Evolutionary conservation across 108 stramenopile genomes (phyloP), one percentile per base, ranked within the genome.

Genomic region (Skeletonema tropicum): DNA sequence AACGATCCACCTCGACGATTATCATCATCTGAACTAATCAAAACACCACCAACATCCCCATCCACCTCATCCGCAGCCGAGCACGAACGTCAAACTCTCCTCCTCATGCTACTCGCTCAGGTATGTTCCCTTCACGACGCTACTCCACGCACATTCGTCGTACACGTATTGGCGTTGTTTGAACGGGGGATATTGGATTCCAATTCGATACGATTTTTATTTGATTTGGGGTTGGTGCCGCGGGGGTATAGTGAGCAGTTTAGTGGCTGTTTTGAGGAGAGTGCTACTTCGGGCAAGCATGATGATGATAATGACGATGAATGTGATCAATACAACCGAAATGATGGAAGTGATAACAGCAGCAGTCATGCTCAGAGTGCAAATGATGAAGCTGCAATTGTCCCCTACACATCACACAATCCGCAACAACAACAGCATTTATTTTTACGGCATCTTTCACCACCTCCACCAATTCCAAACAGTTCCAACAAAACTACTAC

Each of bases 121-220:
- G 88, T 97, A 14, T 91, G 96, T 71, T 87, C 92, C 36, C 82
- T 94, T 57, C 96, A 97, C 73, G 95, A 96, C 68, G 87, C 95
- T 33, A 96, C 97, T 0, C 97, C 97, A 10, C 88, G 91, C 64
- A 97, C 96, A n/a, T 98, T 96, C 79, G 92, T 92, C 1, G 90
- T 93, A 15, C 92, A 97, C 65, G 95, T 96, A 1, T 69, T 98
- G 57, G 86, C 86, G 32, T 70, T 98, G 45, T 98, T 89, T 76
- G 96, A 97, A 76, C 64, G 90, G 57, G 96, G 94, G 3, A 91
- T 98, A 41, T 67, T 98, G 60, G 97, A 96, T 82, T 64, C 81
- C 35, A 70, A 91, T 39, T 89, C 92, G 52, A 92, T 98, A 70
- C 87, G 84, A 60, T 97, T 96, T 75, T 71, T 98, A 59, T 95